Evolutionary conservation across 768 basidiomycete species (phyloP), one percentile per base, ranked within the genome.

Genomic region (Lactarius deliciosus): DNA sequence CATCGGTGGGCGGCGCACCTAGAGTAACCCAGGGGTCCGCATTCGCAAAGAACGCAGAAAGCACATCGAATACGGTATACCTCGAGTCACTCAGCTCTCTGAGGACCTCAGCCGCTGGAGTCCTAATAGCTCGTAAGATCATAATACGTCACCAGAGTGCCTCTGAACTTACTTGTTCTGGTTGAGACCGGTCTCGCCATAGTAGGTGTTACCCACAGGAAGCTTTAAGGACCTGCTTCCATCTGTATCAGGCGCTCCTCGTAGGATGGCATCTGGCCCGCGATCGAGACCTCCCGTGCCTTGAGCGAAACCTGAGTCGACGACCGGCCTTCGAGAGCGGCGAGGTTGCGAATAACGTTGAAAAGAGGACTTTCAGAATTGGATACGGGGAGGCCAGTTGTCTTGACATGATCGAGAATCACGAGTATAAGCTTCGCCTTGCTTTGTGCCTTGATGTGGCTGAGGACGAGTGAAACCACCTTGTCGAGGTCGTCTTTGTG

Each of bases 51-150:
- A 99, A 99, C 7, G 92, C 84, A 4, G 96, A 94, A 57, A 99
- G 85, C 8, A 99, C 97, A 74, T 99, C 97, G 77, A 90, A 99
- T 18, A 98, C 96, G 16, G 94, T 95, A 78, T 96, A 98, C 53
- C 92, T 85, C 7, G 96, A 98, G 78, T 99, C 97, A 68, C 91
- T 93, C 32, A 99, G 85, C 78, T 99, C 97, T 74, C 87, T 87
- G 72, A 99, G 81, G 43, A 94, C 83, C 68, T 98, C 96, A 3
- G 85, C 81, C 22, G 92, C 91, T 10, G 96, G 97, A 1, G 85
- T 84, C 73, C 95, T 93, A 20, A 60, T 41, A 15, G 2, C 4
- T 56, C 11, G 65, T 64, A 45, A 62, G 65, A 60, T 2, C 22
- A 40, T 7, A 45, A 45, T 18, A 5, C 28, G 25, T 50, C 0